Evolutionary conservation across 2,329 filamentous ascomycete species (phyloP), one percentile per base, ranked within the genome.

Genomic region (Trichoderma atrobrunneum): DNA sequence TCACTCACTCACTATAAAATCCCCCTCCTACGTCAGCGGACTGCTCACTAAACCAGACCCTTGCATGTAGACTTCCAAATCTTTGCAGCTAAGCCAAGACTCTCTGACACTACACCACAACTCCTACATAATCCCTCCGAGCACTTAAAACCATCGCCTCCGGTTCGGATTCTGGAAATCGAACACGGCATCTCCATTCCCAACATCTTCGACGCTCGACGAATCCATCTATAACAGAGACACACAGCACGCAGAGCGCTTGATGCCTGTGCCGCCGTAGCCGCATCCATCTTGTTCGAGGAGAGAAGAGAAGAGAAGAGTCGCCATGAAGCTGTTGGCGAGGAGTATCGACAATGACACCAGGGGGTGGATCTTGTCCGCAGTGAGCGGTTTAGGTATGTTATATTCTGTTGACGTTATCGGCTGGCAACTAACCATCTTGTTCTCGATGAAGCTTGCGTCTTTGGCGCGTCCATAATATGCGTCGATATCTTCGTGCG

Each of bases 351-450:
- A 90, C 80, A 96, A 95, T 84, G 95, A 98, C 84, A 91, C 91
- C 74, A 90, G 94, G 75, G 95, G 96, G 78, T 98, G 95, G 95
- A 91, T 98, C 77, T 93, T 98, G 92, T 91, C 87, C 78, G 86
- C 94, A 75, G 93, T 95, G 81, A 97, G 94, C 79, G 90, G 94
- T 70, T 82, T 90, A 74, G 89, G 89, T 91, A 77, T 72, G 87
- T 85, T 30, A 56, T 28, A 12, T 18, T 21, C 76, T 39, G 14
- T 54, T 67, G 43, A n/a, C 28, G 28, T 68, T 21, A 12, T 32
- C 57, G 5, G n/a, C 57, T 34, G 3, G 12, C 57, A 24, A n/a
- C 65, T 72, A 16, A 72, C 28, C 21, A 16, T 5, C n/a, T 57
- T 18, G 4, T 16, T 10, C 8, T 30, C 18, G 36, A 34, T 62